Evolutionary conservation across 768 basidiomycete species (phyloP).

Genomic region (Suillus subalutaceus): DNA sequence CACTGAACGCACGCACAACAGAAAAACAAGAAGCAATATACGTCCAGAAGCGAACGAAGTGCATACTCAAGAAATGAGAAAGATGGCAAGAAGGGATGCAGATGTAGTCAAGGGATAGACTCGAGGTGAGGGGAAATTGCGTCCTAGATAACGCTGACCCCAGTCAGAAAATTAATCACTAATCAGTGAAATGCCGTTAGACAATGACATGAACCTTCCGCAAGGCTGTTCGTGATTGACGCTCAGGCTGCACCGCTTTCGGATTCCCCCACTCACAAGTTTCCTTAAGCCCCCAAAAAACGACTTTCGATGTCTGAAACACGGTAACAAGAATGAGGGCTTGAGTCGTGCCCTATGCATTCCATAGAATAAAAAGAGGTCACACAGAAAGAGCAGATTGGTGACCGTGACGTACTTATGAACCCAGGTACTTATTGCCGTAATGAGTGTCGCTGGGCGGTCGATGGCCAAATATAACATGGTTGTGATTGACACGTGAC

Average conservation of each 20-base stretch:
- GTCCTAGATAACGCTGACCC: not conserved
- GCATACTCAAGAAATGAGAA: constrained; percentile 26
- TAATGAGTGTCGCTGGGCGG: not conserved
- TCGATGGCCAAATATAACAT: not conserved
- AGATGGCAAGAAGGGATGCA: constrained; percentile 10
- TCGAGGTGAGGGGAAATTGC: not conserved
- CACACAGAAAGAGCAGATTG: not conserved
- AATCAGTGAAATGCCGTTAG: not conserved
- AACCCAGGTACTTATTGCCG: not conserved
- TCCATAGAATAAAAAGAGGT: not conserved
- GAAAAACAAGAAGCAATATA: constrained; percentile 25
- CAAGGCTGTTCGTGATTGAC: not conserved
- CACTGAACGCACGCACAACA: constrained; percentile 42
- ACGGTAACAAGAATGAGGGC: not conserved
- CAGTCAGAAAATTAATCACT: not conserved
- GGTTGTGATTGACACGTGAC: not conserved
- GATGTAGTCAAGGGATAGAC: not conserved
- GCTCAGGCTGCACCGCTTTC: not conserved
- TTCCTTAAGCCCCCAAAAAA: not conserved
- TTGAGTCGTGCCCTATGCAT: not conserved
- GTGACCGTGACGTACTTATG: not conserved
- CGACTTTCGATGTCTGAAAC: not conserved
- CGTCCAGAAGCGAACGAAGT: constrained; percentile 23
- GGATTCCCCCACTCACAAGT: not conserved
- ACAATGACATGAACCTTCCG: not conserved